These are phyloP conservation scores for Vitis hybrid DNA, from an alignment of 177 flowering plant genomes.

Conservation along the genomic window DNA sequence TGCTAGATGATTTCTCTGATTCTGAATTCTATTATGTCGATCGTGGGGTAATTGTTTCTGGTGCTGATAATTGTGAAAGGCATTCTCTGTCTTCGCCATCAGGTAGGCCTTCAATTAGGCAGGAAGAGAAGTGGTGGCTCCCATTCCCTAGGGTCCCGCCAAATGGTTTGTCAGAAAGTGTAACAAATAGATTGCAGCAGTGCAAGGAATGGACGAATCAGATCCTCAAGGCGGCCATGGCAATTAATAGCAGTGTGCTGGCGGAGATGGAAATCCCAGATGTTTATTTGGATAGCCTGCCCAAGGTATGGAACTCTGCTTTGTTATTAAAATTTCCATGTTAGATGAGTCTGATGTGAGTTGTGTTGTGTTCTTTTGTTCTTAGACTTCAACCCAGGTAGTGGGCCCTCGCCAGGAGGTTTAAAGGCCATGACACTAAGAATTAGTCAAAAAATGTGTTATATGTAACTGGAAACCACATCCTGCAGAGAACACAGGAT, in stretches of 20 bases:
- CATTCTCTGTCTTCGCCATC: constrained; percentile 26
- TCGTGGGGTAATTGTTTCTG: constrained; percentile 40
- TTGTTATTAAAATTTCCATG: not conserved
- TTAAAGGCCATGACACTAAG: no score
- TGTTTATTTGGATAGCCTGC: constrained; percentile 54
- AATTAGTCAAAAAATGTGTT: no score
- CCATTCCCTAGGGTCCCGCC: constrained; percentile 71
- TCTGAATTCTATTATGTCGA: constrained; percentile 67
- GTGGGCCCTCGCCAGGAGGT: no score
- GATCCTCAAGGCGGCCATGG: constrained; percentile 70
- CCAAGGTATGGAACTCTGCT: constrained; percentile 50
- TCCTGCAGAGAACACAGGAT: no score
- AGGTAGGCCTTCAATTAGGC: constrained; percentile 42
- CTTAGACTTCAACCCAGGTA: no score
- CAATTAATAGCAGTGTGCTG: constrained; percentile 60
- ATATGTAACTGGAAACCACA: no score
- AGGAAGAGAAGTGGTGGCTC: constrained; percentile 85
- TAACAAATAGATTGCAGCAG: constrained; percentile 57
- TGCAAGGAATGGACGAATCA: constrained; percentile 66
- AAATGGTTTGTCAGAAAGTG: constrained; percentile 53
- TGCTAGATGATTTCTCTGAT: constrained; percentile 59
- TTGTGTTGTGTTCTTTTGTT: not conserved
- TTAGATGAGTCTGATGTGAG: no score
- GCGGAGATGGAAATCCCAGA: constrained; percentile 76
- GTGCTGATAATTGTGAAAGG: constrained; percentile 28